A percentile compares a stretch with the other conserved stretches of the same genome.
These are phyloP conservation scores for Mortierella sp. DNA, from an alignment of 371 early-diverging fungal species.

Conservation along the genomic window DNA sequence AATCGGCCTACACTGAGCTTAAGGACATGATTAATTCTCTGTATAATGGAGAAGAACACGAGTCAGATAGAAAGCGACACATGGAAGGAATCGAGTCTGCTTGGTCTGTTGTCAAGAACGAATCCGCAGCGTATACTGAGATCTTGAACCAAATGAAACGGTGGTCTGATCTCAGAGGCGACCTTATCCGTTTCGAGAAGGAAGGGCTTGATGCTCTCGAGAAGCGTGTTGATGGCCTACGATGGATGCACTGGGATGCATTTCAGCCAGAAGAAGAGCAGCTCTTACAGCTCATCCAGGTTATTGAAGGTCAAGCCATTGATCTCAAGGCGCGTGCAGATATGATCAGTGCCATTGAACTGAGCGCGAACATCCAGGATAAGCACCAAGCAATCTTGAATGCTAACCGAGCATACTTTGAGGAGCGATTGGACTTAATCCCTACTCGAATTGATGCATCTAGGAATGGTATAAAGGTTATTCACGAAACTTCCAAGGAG, in stretches of 20 bases:
- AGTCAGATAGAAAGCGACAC: conserved; percentile 17
- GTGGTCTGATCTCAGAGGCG: conserved; percentile 33
- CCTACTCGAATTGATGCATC: conserved; percentile 34
- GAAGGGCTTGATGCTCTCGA: conserved; percentile 45
- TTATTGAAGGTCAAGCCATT: conserved; percentile 24
- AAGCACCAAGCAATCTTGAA: conserved; percentile 29
- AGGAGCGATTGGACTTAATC: conserved; percentile 16
- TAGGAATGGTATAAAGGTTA: conserved; percentile 35
- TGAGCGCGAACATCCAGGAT: conserved; percentile 3
- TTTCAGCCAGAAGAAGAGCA: conserved; percentile 46
- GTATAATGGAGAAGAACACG: conserved; percentile 23
- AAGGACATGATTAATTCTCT: conserved; percentile 18
- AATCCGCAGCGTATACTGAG: conserved; percentile 17
- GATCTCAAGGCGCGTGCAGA: conserved; percentile 28
- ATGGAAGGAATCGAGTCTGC: conserved; percentile 21
- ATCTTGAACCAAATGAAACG: conserved; percentile 40
- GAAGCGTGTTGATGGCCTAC: conserved; percentile 45
- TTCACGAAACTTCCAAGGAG: conserved; percentile 53
- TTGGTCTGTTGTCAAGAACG: conserved; percentile 25
- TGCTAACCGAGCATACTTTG: conserved; percentile 36
- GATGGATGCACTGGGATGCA: conserved; percentile 56
- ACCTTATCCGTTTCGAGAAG: conserved; percentile 36
- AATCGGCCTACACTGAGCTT: conserved; percentile 21
- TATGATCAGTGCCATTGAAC: conserved; percentile 7
- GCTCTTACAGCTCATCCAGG: conserved; percentile 29